Conservation (phyloP, 148 eudicot species). For the Spergularia marina region DNA sequence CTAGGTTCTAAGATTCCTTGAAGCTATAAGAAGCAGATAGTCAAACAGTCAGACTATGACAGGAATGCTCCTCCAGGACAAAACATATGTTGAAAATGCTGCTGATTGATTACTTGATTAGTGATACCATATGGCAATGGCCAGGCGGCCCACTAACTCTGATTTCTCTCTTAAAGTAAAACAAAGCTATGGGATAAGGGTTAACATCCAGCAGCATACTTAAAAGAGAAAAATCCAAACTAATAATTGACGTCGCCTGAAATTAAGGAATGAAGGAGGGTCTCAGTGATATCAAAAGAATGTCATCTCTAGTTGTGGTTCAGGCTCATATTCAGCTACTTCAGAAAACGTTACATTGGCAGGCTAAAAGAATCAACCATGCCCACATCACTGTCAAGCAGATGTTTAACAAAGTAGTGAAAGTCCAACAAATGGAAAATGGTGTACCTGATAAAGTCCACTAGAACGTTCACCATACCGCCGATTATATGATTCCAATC, state of each 20-base stretch:
- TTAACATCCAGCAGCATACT: background rate
- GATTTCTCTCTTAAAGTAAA: too few relatives aligned
- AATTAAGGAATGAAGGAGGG: background rate
- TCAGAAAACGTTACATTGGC: background rate
- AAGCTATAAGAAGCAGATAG: background rate
- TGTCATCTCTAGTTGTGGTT: background rate
- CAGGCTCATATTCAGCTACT: background rate
- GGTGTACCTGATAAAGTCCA: constrained; percentile 66
- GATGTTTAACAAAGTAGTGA: background rate
- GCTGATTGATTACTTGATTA: too few relatives aligned
- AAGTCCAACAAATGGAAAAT: background rate
- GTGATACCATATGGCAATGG: too few relatives aligned
- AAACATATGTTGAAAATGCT: background rate
- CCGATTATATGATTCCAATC: constrained; percentile 74
- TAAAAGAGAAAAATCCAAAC: too few relatives aligned
- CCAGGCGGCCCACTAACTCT: too few relatives aligned
- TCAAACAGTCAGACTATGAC: background rate
- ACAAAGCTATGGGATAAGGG: too few relatives aligned
- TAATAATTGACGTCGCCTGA: background rate
- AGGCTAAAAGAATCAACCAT: constrained; percentile 7
- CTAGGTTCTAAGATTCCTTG: background rate
- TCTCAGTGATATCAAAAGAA: background rate
- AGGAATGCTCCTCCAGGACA: constrained; percentile 6
- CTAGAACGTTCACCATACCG: constrained; percentile 54
- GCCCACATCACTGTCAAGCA: background rate